Evolutionary conservation across 1,284 basidiomycete species (phyloP), one percentile per base, ranked within the genome.

Genomic region (Austropuccinia psidii): DNA sequence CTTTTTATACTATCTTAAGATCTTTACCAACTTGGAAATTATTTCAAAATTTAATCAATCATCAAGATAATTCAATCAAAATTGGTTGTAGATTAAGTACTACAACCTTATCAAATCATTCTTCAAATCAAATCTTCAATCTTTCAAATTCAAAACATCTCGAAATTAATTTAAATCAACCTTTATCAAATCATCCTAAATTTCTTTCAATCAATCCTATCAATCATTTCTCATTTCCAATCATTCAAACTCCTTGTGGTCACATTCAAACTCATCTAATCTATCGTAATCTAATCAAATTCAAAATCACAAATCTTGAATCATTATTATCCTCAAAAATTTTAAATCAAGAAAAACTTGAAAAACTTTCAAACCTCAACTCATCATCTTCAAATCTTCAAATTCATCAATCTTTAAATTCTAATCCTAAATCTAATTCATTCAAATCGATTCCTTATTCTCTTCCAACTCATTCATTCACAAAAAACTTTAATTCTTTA

Each of bases 71-170:
- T 61, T 29, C 54, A 5, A 29, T 73, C 13, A 64, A 64, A 27
- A 73, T 73, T 37, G 70, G 70, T 17, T 64, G 47, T 33, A 58
- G 70, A 17, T 37, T 73, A 19, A 73, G 70, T 27, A 54, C 54
- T 21, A 31, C 57, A n/a, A 52, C 33, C 27, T 37, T 37, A 11
- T 11, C 11, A 33, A 21, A 55, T 27, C 41, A 65, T 19, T 29
- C 45, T 47, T n/a, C 54, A 41, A 11, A 7, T 58, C 21, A 4
- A 17, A 49, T 15, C 21, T 19, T 8, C 8, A n/a, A 61, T 9
- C 35, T 24, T 39, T 11, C 19, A 39, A 50, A 35, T 41, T 58
- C 54, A 49, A 17, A 47, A 3, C 9, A 29, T 15, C 54, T 37
- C 2, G 60, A 73, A 29, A 73, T 64, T 33, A 49, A 21, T 8